These are phyloP conservation scores for Tolypocladium amazonense DNA, from an alignment of 2,329 filamentous ascomycete species.

Conservation along the genomic window DNA sequence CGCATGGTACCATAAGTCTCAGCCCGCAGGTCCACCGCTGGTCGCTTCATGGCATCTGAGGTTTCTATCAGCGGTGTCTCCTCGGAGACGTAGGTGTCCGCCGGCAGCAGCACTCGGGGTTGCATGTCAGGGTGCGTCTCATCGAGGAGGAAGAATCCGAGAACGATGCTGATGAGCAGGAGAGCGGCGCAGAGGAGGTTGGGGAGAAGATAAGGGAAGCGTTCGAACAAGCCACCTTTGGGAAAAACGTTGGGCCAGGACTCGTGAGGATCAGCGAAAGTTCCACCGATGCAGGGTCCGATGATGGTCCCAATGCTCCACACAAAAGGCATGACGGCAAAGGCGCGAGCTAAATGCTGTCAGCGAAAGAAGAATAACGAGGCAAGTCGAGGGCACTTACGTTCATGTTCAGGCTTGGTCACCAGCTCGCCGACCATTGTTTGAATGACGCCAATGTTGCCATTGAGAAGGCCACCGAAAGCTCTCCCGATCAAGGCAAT, in stretches of 20 bases:
- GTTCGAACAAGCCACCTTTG: slow-evolving; percentile 56
- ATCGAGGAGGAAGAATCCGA: slow-evolving; percentile 71
- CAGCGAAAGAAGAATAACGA: slow-evolving; percentile 4
- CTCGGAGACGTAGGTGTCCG: slow-evolving; percentile 43
- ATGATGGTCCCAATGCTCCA: slow-evolving; percentile 88
- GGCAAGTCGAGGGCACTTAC: slow-evolving; percentile 37
- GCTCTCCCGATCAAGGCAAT: slow-evolving; percentile 66
- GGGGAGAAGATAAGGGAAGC: slow-evolving; percentile 78
- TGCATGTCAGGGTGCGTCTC: slow-evolving; percentile 85
- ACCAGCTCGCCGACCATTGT: slow-evolving; percentile 90
- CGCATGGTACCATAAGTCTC: slow-evolving; percentile 71
- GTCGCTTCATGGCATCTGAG: slow-evolving; percentile 62
- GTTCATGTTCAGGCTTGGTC: slow-evolving; percentile 74
- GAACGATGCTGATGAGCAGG: slow-evolving; percentile 66
- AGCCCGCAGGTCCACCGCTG: slow-evolving; percentile 61
- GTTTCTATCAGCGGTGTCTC: slow-evolving; percentile 68
- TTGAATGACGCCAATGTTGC: slow-evolving; percentile 83
- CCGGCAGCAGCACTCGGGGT: slow-evolving; percentile 34
- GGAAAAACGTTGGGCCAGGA: slow-evolving; percentile 66
- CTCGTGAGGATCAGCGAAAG: slow-evolving; percentile 67
- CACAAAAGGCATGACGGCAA: slow-evolving; percentile 87
- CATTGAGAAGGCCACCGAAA: slow-evolving; percentile 75
- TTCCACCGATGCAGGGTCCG: slow-evolving; percentile 78
- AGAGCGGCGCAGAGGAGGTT: slow-evolving; percentile 75
- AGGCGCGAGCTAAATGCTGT: slow-evolving; percentile 56